phyloP scores from a whole-genome alignment of 2,329 filamentous ascomycete genomes.

The Calonectria pteridis region DNA sequence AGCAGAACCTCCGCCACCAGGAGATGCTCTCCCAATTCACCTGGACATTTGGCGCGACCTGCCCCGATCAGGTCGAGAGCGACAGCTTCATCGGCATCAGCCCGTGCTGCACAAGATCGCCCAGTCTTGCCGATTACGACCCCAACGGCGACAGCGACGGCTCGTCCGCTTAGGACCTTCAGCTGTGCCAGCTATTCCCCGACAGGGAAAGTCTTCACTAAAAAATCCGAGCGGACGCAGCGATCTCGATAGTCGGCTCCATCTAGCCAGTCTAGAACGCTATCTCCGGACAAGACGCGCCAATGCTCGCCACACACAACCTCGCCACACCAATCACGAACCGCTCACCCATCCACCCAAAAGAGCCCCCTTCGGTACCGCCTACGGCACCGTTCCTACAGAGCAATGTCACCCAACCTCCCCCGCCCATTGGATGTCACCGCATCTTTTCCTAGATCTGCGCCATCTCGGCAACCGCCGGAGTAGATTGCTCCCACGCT shows the following conservation, averaged over 20 bases:
- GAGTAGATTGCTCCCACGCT: neutral
- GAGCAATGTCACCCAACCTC: constrained; percentile 16
- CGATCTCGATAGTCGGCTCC: constrained; percentile 15
- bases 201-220: constrained; percentile 11
- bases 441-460: constrained; percentile 6
- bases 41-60: constrained; percentile 58
- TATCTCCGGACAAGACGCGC: constrained; percentile 2
- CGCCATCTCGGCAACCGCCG: constrained; percentile 23
- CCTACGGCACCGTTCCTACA: neutral
- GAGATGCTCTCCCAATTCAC: constrained; percentile 60
- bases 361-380: neutral
- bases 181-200: constrained; percentile 26
- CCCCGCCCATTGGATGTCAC: constrained; percentile 4
- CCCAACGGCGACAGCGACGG: constrained; percentile 40
- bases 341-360: constrained; percentile 10
- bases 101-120: constrained; percentile 57
- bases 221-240: constrained; percentile 7
- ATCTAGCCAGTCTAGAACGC: constrained; percentile 15
- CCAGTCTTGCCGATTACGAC: constrained; percentile 50
- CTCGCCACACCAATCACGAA: constrained; percentile 17
- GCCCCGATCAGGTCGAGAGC: constrained; percentile 49
- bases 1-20: constrained; percentile 60
- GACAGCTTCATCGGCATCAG: constrained; percentile 55
- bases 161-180: constrained; percentile 29
- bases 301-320: constrained; percentile 21